These are phyloP conservation scores for Candida ponderosae DNA, from an alignment of 805 yeast species.

Conservation along the genomic window DNA sequence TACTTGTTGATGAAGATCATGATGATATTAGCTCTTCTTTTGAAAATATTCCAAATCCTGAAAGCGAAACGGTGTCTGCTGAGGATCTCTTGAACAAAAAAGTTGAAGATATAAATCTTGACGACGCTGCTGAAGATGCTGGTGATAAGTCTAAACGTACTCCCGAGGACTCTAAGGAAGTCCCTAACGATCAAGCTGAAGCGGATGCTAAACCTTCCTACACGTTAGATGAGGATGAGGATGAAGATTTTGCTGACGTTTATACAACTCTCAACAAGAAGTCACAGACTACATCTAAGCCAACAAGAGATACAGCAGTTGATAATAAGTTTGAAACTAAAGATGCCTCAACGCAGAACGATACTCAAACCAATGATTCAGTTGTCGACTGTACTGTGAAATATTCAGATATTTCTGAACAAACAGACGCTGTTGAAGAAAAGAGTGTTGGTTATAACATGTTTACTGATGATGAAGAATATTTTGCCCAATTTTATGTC, in stretches of 20 bases:
- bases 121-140: not conserved
- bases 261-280: not conserved
- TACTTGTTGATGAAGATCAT: not conserved
- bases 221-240: too few species aligned
- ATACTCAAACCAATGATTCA: not conserved
- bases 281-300: not conserved
- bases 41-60: not conserved
- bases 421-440: conserved; percentile 9
- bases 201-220: too few species aligned
- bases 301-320: not conserved
- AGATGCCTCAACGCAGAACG: too few species aligned
- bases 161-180: too few species aligned
- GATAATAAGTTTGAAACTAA: too few species aligned
- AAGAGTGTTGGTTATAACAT: conserved; percentile 8
- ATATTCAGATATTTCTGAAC: not conserved
- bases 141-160: not conserved
- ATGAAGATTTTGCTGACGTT: not conserved
- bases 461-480: conserved; percentile 26
- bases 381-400: not conserved
- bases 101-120: conserved; percentile 1
- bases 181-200: too few species aligned
- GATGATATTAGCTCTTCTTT: not conserved
- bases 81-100: conserved; percentile 1
- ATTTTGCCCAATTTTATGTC: conserved; percentile 16
- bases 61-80: not conserved